These are phyloP conservation scores for Leccinum rimulosum DNA, from an alignment of 768 basidiomycete species.

Conservation along the genomic window DNA sequence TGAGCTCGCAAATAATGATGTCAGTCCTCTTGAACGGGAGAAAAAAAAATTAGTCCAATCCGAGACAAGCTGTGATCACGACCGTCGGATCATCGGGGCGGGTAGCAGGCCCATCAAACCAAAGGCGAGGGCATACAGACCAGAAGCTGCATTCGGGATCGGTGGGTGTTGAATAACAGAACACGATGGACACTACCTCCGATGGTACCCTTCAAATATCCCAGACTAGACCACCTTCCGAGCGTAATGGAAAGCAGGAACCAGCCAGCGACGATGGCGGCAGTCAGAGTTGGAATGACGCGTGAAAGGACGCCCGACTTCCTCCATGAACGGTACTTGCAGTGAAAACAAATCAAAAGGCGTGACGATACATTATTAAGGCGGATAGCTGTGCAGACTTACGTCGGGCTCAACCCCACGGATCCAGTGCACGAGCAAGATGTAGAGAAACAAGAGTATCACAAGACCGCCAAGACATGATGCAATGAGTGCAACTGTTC, in stretches of 20 bases:
- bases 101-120: constrained; percentile 76
- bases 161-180: background rate
- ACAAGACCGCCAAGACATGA: constrained; percentile 58
- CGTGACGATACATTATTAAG: background rate
- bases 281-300: constrained; percentile 68
- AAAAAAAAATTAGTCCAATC: background rate
- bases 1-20: background rate
- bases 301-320: constrained; percentile 65
- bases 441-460: constrained; percentile 66
- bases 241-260: constrained; percentile 57
- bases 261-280: constrained; percentile 70
- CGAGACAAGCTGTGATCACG: constrained; percentile 36
- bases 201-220: constrained; percentile 59
- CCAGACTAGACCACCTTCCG: constrained; percentile 64
- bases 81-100: constrained; percentile 52
- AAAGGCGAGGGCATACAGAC: constrained; percentile 66
- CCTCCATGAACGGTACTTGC: constrained; percentile 72
- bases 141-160: constrained; percentile 49
- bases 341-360: constrained; percentile 1
- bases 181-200: constrained; percentile 44
- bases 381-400: constrained; percentile 25
- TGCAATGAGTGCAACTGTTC: constrained; percentile 53
- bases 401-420: constrained; percentile 70
- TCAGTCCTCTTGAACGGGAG: background rate
- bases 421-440: constrained; percentile 64